These are phyloP conservation scores for Suhomyces kunorum DNA, from an alignment of 1,139 yeast species.

Conservation along the genomic window DNA sequence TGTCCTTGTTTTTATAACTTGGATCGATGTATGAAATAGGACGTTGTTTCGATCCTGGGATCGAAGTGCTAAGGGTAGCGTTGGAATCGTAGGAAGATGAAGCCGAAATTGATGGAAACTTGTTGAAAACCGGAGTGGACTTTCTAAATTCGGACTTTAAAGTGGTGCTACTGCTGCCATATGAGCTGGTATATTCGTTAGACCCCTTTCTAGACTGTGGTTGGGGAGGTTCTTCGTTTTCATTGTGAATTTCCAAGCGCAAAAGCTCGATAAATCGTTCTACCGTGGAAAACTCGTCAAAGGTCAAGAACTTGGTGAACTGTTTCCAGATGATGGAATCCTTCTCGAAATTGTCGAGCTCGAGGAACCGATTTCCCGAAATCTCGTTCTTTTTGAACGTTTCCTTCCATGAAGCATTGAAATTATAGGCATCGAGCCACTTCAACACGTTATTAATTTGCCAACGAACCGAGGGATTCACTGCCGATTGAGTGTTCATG, in stretches of 20 bases:
- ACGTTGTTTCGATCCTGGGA: slow-evolving; percentile 34
- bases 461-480: slow-evolving; percentile 51
- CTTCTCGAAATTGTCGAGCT: slow-evolving; percentile 66
- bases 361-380: slow-evolving; percentile 64
- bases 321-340: slow-evolving; percentile 52
- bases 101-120: slow-evolving; percentile 22
- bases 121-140: slow-evolving; percentile 32
- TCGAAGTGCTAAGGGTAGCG: slow-evolving; percentile 15
- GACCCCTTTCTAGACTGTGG: slow-evolving; percentile 25
- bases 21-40: slow-evolving; percentile 60
- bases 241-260: slow-evolving; percentile 24
- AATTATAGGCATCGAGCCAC: slow-evolving; percentile 70
- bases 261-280: slow-evolving; percentile 51
- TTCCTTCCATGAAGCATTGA: slow-evolving; percentile 71
- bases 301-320: slow-evolving; percentile 40
- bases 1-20: slow-evolving; percentile 20
- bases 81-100: slow-evolving; percentile 15
- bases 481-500: slow-evolving; percentile 39
- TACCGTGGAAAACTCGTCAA: slow-evolving; percentile 51
- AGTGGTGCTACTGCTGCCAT: slow-evolving; percentile 9
- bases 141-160: slow-evolving; percentile 33
- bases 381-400: slow-evolving; percentile 62
- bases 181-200: slow-evolving; percentile 20
- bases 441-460: slow-evolving; percentile 59
- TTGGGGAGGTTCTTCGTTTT: slow-evolving; percentile 11